Evolutionary conservation across 139 green algal genomes (phyloP).

Genomic region (Edaphochlamys debaryana): DNA sequence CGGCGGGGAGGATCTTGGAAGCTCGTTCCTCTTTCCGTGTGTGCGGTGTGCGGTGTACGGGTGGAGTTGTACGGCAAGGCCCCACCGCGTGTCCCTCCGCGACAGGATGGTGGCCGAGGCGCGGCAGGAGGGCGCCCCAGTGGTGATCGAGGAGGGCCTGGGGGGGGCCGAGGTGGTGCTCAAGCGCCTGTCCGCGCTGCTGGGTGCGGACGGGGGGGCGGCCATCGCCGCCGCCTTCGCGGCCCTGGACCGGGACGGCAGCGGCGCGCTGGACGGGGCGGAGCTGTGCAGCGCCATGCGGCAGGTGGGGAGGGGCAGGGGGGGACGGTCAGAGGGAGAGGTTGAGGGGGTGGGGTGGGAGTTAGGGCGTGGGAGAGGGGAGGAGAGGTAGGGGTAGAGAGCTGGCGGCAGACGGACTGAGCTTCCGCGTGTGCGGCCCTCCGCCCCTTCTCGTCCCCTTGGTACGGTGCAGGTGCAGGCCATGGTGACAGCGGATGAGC

Average conservation of each 20-base stretch:
- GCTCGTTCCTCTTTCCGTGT: neutral
- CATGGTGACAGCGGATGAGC: neutral
- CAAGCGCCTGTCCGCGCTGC: neutral
- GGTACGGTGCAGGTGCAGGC: neutral
- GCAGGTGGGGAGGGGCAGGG: neutral
- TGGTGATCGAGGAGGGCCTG: neutral
- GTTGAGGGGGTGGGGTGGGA: too few species aligned
- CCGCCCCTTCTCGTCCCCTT: neutral
- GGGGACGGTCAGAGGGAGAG: neutral
- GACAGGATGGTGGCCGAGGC: slow-evolving; percentile 21
- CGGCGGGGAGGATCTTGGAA: too few species aligned
- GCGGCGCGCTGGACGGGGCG: slow-evolving; percentile 16
- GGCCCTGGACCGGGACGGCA: neutral
- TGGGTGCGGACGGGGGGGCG: neutral
- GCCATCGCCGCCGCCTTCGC: neutral
- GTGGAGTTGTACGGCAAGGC: too few species aligned
- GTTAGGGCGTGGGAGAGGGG: too few species aligned
- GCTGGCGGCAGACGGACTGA: too few species aligned
- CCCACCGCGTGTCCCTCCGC: neutral
- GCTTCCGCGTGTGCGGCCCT: too few species aligned
- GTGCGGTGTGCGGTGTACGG: too few species aligned
- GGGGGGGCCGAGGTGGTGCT: slow-evolving; percentile 15
- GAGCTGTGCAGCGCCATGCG: slow-evolving; percentile 16
- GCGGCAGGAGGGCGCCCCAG: neutral
- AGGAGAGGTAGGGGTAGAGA: too few species aligned